Evolutionary conservation across 129 eudicot species (phyloP), one percentile per base, ranked within the genome.

Genomic region (Kitagawia praeruptora): DNA sequence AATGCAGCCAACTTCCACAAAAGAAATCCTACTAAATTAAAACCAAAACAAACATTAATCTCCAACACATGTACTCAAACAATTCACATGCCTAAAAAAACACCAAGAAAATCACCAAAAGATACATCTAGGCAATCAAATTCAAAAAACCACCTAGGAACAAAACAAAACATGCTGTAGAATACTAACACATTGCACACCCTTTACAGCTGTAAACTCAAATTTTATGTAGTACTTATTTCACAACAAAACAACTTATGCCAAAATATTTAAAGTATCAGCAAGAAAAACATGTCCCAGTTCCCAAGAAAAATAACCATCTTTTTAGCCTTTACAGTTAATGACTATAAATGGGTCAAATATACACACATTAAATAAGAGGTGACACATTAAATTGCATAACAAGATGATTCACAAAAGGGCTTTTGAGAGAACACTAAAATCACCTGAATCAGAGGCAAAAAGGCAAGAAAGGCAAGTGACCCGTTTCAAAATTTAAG

Each of bases 371-470:
- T 8, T 19, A 74, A 75, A 42, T 34, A 48, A 82, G 74, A 34
- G 64, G 47, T 37, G 73, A 51, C 8, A 23, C 76, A 76, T 28
- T 74, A 76, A 61, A 76, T 46, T 23, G 21, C 6, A 53, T 15
- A 61, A n/a, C 6, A 81, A n/a, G 56, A 13, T 16, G 76, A 77
- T 61, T 40, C 8, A 16, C 46, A 25, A 72, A 73, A 76, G n/a
- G 31, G 67, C 66, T 77, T n/a, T 74, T 61, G 47, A 51, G 48
- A 82, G 39, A 80, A 38, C 76, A 77, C 74, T 67, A 28, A 78
- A 82, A 46, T 91, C 93, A 90, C 96, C 96, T 92, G 97, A 92
- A 90, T 88, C 87, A 87, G 90, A 89, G 37, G 69, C 48, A n/a
- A 83, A 84, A 86, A 84, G 84, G 19, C 16, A 12, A 73, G 10